Evolutionary conservation across 2,329 filamentous ascomycete genomes (phyloP).

Genomic region (Xylaria sp.): DNA sequence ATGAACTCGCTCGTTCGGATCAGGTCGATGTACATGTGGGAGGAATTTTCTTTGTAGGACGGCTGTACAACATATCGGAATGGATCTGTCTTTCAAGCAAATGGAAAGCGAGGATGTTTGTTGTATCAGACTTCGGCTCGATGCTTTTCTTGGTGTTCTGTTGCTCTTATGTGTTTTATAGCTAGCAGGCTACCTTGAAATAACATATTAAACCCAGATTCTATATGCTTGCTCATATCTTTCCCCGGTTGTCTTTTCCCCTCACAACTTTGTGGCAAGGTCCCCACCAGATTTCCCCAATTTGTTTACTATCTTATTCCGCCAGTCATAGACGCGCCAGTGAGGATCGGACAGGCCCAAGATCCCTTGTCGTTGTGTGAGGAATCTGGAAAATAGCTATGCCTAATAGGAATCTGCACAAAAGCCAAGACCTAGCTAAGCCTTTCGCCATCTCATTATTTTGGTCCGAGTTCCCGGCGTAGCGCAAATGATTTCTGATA

Average conservation of each 20-base stretch:
- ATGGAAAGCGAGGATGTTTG: neutral
- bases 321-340: constrained; percentile 38
- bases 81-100: neutral
- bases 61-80: constrained; percentile 8
- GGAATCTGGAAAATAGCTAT: constrained; percentile 32
- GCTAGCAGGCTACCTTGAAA: neutral
- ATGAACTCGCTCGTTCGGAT: constrained; percentile 3
- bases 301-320: constrained; percentile 34
- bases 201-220: neutral
- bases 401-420: neutral
- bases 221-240: neutral
- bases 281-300: constrained; percentile 24
- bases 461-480: constrained; percentile 12
- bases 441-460: constrained; percentile 1
- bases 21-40: neutral
- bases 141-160: constrained; percentile 5
- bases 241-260: neutral
- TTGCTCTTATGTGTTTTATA: constrained; percentile 11
- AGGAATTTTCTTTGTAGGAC: neutral
- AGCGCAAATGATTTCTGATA: constrained; percentile 8
- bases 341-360: neutral
- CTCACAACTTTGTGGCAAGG: neutral
- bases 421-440: constrained; percentile 25
- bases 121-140: neutral
- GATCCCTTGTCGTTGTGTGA: neutral